Percentiles rank a stretch among this genome's conserved stretches.
phyloP scores from a whole-genome alignment of 2,329 filamentous ascomycete species.

The Bimuria novae-zelandiae region DNA sequence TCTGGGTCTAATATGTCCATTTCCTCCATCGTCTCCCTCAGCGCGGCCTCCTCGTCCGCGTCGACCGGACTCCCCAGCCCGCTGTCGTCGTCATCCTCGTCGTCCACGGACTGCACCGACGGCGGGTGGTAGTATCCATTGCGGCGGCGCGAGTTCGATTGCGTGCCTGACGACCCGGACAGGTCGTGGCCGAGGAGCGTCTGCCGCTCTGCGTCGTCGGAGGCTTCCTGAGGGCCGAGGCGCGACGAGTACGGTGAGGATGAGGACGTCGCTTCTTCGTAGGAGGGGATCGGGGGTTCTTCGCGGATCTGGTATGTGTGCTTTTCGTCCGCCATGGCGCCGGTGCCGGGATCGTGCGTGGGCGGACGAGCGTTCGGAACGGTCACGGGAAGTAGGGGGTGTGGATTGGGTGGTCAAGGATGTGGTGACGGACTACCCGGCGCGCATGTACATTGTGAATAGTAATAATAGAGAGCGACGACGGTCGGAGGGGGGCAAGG shows the following conservation, averaged over 20 bases:
- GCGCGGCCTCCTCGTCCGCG: conserved; percentile 61
- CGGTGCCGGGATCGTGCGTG: conserved; percentile 12
- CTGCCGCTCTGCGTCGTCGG: conserved; percentile 75
- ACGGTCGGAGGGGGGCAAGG: conserved; percentile 1
- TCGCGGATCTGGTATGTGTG: conserved; percentile 50
- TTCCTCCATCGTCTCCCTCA: conserved; percentile 84
- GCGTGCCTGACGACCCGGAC: conserved; percentile 20
- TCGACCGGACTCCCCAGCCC: conserved; percentile 58
- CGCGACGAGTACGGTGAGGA: conserved; percentile 60
- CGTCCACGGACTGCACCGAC: conserved; percentile 74
- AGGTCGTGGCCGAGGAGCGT: conserved; percentile 67
- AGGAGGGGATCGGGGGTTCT: conserved; percentile 75
- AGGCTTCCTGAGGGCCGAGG: conserved; percentile 62
- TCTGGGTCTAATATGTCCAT: conserved; percentile 51
- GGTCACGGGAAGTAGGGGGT: conserved; percentile 13
- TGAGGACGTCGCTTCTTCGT: conserved; percentile 76
- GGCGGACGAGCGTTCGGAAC: conserved; percentile 9
- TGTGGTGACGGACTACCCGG: conserved; percentile 20
- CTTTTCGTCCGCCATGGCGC: conserved; percentile 44
- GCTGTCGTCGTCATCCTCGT: conserved; percentile 50
- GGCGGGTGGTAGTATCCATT: conserved; percentile 70
- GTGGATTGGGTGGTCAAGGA: conserved; percentile 5
- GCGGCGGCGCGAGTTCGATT: conserved; percentile 34
- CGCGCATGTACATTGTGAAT: conserved; percentile 34
- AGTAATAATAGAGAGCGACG: conserved; percentile 20